phyloP scores from a whole-genome alignment of 1,139 yeast species.

The Pichia inconspicua region DNA sequence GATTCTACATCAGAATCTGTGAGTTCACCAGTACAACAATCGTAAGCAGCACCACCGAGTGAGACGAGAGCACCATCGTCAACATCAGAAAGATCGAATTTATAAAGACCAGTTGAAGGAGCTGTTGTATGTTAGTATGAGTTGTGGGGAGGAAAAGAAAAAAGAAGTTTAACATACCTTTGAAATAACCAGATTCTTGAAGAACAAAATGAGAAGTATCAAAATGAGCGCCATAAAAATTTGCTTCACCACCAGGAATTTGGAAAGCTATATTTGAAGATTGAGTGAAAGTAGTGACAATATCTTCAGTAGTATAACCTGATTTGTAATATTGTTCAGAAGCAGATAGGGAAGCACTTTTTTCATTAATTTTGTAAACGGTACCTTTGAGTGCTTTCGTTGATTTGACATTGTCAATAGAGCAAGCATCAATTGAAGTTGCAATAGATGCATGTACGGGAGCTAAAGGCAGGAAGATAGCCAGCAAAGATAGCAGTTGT shows the following conservation, averaged over 20 bases:
- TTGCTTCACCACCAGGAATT: not conserved
- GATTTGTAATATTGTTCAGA: not conserved
- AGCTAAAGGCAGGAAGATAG: too few species aligned
- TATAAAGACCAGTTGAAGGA: conserved; percentile 19
- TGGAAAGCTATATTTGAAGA: not conserved
- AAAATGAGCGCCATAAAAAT: conserved; percentile 11
- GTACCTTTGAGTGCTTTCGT: not conserved
- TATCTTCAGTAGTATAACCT: not conserved
- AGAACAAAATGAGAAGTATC: conserved; percentile 17
- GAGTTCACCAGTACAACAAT: conserved; percentile 20
- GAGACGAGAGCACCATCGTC: conserved; percentile 24
- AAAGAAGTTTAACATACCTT: conserved; percentile 1
- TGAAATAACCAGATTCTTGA: conserved; percentile 15
- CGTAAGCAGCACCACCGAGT: conserved; percentile 22
- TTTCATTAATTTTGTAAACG: not conserved
- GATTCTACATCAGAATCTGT: conserved; percentile 6
- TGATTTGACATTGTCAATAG: not conserved
- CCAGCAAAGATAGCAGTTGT: too few species aligned
- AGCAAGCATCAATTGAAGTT: not conserved
- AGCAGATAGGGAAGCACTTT: not conserved
- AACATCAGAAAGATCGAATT: conserved; percentile 12
- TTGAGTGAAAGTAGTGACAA: not conserved
- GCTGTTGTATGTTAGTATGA: not conserved
- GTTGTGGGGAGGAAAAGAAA: not conserved
- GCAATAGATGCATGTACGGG: not conserved